Base-by-base conservation (phyloP, 208 protist genomes). In the Leishmania guyanensis region DNA sequence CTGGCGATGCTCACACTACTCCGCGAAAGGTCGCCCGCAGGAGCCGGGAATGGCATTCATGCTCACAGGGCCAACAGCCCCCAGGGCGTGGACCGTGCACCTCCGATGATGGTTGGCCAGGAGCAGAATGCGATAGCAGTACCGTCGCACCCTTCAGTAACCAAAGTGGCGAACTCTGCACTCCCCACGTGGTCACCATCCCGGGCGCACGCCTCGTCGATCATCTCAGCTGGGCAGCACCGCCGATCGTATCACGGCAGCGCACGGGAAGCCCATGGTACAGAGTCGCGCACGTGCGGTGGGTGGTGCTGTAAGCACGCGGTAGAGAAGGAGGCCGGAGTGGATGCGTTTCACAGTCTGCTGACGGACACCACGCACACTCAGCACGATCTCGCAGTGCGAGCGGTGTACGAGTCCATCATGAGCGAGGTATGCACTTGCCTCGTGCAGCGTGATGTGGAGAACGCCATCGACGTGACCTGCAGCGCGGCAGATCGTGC, bases 331-430 rank as follows among this genome's bases (percentile, higher is more conserved):
- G 39, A 43, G n/a, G 16, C 17, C 20, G 64, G 56, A 26, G 53
- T 39, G 0, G 73, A 58, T 12, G 77, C 74, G 20, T 79, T 82
- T 50, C 82, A 75, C 17, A 88, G 84, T 62, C 69, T 88, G 3
- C 51, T 88, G 60, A 75, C 79, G 3, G 69, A 79, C 66, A 77
- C 78, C 9, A 88, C 84, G 10, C 84, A 85, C 81, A 88, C 84
- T 3, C 64, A 77, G 3, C 76, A 51, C 73, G 87, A 94, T 62
- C 58, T 56, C 2, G 76, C 74, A 5, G 86, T 92, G 84, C 92
- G 90, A 20, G 53, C 62, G 2, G 77, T 82, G 1, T 95, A 93
- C 62, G 89, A 94, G 36, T 75, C 78, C 26, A 53, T 90, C 17
- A 88, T 87, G 77, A 16, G 20, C 14, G 80, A 80, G 0, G 79